Percentiles rank a stretch among this genome's conserved stretches.
phyloP scores from a whole-genome alignment of 345 rosid species.

The Moricandia arvensis region DNA sequence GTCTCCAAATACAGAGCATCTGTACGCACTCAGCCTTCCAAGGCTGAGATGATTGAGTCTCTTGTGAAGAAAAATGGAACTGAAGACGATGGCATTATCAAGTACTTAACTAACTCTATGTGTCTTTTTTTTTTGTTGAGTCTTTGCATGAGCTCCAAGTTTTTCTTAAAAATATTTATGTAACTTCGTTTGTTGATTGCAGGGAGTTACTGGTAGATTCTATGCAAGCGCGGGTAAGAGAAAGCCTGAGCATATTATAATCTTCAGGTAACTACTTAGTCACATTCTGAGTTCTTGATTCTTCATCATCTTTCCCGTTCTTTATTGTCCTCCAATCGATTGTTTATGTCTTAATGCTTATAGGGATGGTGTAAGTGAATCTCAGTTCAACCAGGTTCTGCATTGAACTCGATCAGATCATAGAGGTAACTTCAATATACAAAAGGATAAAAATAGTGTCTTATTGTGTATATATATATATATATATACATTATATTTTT shows the following conservation, averaged over 20 bases:
- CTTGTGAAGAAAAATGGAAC: slow-evolving; percentile 60
- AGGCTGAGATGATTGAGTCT: slow-evolving; percentile 86
- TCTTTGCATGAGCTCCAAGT: no score
- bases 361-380: slow-evolving; percentile 94
- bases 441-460: neutral
- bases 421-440: slow-evolving; percentile 49
- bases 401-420: slow-evolving; percentile 78
- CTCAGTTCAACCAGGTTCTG: slow-evolving; percentile 88
- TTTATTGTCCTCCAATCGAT: neutral
- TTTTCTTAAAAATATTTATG: no score
- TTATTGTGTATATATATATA: no score
- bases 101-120: slow-evolving; percentile 31
- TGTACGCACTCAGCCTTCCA: slow-evolving; percentile 84
- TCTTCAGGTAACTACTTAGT: slow-evolving; percentile 59
- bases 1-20: slow-evolving; percentile 82
- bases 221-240: slow-evolving; percentile 71
- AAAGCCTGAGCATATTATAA: slow-evolving; percentile 84
- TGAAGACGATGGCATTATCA: slow-evolving; percentile 73
- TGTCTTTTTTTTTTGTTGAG: neutral
- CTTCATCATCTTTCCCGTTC: neutral
- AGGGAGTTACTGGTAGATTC: slow-evolving; percentile 82
- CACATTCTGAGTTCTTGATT: neutral
- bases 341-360: slow-evolving; percentile 11
- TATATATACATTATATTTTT: no score
- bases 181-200: slow-evolving; percentile 10